phyloP scores from a whole-genome alignment of 2,329 filamentous ascomycete species.

The Furcasterigmium sp. region DNA sequence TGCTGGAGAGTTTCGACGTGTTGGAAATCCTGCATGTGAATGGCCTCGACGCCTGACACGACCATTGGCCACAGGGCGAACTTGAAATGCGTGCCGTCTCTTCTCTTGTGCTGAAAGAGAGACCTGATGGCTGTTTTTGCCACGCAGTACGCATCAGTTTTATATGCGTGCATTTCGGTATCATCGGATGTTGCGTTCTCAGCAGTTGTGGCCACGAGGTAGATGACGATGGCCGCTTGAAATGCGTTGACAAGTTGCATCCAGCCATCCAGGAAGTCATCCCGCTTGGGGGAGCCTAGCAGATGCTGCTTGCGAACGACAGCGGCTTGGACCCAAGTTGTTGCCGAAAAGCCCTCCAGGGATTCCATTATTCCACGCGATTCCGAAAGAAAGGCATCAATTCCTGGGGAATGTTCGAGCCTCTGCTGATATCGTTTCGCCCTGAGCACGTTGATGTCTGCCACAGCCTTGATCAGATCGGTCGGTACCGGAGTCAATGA shows the following conservation, averaged over 20 bases:
- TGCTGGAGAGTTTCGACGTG: background rate
- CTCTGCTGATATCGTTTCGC: background rate
- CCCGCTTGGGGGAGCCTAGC: background rate
- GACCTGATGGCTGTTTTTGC: background rate
- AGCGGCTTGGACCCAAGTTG: background rate
- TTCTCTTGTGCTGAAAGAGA: background rate
- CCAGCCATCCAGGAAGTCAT: background rate
- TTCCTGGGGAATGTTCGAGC: background rate
- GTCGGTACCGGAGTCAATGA: background rate
- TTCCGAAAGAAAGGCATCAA: too few relatives aligned
- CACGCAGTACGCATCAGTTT: background rate
- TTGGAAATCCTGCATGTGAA: background rate
- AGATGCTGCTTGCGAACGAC: background rate
- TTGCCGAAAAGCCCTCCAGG: background rate
- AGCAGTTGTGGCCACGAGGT: background rate
- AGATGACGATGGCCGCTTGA: background rate
- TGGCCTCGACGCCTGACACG: background rate
- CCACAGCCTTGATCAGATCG: background rate
- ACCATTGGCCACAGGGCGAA: constrained; percentile 2
- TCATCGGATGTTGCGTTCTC: too few relatives aligned
- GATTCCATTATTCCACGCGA: background rate
- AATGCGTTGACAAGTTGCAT: background rate
- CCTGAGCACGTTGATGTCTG: background rate
- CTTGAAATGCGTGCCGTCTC: background rate
- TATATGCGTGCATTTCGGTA: background rate